These are phyloP conservation scores for Globisporangium recalcitrans DNA, from an alignment of 352 stramenopile genomes.

Conservation along the genomic window DNA sequence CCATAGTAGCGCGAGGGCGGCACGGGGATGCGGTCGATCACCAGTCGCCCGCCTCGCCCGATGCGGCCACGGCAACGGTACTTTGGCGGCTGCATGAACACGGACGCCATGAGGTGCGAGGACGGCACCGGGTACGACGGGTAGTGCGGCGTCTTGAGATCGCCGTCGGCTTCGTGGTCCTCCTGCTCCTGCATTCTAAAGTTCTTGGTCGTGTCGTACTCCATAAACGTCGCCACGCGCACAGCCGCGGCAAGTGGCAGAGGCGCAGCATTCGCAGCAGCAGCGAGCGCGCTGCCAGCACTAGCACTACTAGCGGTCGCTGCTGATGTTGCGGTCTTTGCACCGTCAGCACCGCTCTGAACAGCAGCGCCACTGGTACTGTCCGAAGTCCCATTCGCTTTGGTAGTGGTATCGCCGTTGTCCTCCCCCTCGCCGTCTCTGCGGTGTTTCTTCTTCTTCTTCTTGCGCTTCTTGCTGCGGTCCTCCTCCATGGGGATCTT, in stretches of 20 bases:
- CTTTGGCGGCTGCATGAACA: constrained; percentile 69
- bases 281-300: neutral
- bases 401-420: constrained; percentile 19
- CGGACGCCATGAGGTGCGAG: constrained; percentile 50
- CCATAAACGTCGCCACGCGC: constrained; percentile 51
- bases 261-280: neutral
- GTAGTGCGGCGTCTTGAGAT: constrained; percentile 31
- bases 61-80: constrained; percentile 68
- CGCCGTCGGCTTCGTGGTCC: constrained; percentile 6
- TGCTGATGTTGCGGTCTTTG: neutral
- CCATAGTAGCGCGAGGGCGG: constrained; percentile 49
- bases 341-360: neutral
- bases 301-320: neutral
- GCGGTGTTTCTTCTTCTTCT: constrained; percentile 63
- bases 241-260: neutral
- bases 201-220: constrained; percentile 68
- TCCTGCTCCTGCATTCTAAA: constrained; percentile 46
- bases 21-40: constrained; percentile 73
- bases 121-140: constrained; percentile 64
- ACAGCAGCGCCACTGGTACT: neutral
- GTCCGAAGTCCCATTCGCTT: neutral
- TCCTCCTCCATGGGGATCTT: constrained; percentile 54
- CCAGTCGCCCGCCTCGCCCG: constrained; percentile 59
- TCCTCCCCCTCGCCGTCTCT: constrained; percentile 32
- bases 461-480: constrained; percentile 51